These are phyloP conservation scores for Ilex paraguariensis DNA, from an alignment of 305 asterid genomes.

Conservation along the genomic window DNA sequence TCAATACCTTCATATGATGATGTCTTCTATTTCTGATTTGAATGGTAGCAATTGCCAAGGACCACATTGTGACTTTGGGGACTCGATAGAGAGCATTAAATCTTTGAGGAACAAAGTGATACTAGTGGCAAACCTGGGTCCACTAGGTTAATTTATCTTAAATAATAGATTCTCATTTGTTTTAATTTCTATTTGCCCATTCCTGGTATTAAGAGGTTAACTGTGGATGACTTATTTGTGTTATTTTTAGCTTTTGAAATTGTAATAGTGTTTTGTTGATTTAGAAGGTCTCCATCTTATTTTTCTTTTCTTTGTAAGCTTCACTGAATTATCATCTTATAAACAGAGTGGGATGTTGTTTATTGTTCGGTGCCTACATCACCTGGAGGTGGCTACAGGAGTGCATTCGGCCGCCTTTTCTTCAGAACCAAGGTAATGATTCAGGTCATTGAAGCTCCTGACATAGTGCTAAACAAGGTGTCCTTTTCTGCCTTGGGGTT, in stretches of 20 bases:
- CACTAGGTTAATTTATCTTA: too few relatives aligned
- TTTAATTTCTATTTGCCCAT: neutral
- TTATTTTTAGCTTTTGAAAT: too few relatives aligned
- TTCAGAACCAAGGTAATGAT: conserved; percentile 86
- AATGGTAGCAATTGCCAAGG: too few relatives aligned
- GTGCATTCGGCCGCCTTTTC: conserved; percentile 70
- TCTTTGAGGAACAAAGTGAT: too few relatives aligned
- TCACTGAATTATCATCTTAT: neutral
- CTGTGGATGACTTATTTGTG: too few relatives aligned
- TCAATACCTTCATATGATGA: too few relatives aligned
- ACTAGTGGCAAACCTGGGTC: too few relatives aligned
- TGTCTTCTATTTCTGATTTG: too few relatives aligned
- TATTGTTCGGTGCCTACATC: conserved; percentile 92
- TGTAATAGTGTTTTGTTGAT: neutral
- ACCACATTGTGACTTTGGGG: too few relatives aligned
- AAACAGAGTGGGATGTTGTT: conserved; percentile 82
- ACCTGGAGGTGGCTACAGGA: conserved; percentile 88
- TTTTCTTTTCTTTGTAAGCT: too few relatives aligned
- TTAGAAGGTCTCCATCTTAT: neutral
- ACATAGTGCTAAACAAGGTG: conserved; percentile 59
- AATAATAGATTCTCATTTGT: neutral
- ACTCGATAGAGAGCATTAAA: too few relatives aligned
- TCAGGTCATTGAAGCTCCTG: conserved; percentile 88
- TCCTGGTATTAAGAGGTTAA: neutral
- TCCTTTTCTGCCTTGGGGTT: conserved; percentile 67